Evolutionary conservation across 495 filamentous ascomycete genomes (phyloP).

Genomic region (Penicillium alfredii): DNA sequence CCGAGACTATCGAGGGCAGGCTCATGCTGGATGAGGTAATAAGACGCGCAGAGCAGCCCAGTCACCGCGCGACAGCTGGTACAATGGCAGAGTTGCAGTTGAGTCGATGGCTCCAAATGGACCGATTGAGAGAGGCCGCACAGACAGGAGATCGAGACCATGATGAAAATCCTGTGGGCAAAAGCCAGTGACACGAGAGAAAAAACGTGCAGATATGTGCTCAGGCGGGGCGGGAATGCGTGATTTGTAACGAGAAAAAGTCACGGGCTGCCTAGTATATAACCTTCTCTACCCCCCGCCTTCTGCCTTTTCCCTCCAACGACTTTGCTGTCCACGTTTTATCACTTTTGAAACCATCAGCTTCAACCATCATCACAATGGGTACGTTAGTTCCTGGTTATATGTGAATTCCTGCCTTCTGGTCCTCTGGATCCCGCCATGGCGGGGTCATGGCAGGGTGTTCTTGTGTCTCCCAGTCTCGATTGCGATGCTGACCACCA

Average conservation of each 20-base stretch:
- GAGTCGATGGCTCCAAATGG: slow-evolving; percentile 25
- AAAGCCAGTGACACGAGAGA: no score
- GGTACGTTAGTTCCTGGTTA: no score
- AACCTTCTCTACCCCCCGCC: no score
- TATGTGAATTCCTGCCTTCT: neutral
- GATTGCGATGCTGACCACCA: slow-evolving; percentile 16
- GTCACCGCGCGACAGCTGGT: slow-evolving; percentile 51
- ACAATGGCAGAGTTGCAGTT: slow-evolving; percentile 59
- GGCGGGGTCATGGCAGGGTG: slow-evolving; percentile 27
- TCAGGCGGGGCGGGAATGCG: slow-evolving; percentile 27
- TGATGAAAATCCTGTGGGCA: no score
- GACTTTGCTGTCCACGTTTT: no score
- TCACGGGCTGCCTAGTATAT: no score
- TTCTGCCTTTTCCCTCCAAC: no score
- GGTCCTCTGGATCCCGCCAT: slow-evolving; percentile 1
- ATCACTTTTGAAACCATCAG: no score
- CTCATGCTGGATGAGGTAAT: slow-evolving; percentile 35
- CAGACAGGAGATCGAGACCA: slow-evolving; percentile 46
- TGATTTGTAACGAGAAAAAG: no score
- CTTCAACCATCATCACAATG: no score
- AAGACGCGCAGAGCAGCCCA: slow-evolving; percentile 53
- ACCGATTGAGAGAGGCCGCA: no score
- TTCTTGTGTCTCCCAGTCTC: slow-evolving; percentile 7
- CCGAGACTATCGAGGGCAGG: slow-evolving; percentile 33
- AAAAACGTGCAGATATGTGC: slow-evolving; percentile 25